These are phyloP conservation scores for Endoconidiophora polonica DNA, from an alignment of 2,329 filamentous ascomycete genomes.

Conservation along the genomic window DNA sequence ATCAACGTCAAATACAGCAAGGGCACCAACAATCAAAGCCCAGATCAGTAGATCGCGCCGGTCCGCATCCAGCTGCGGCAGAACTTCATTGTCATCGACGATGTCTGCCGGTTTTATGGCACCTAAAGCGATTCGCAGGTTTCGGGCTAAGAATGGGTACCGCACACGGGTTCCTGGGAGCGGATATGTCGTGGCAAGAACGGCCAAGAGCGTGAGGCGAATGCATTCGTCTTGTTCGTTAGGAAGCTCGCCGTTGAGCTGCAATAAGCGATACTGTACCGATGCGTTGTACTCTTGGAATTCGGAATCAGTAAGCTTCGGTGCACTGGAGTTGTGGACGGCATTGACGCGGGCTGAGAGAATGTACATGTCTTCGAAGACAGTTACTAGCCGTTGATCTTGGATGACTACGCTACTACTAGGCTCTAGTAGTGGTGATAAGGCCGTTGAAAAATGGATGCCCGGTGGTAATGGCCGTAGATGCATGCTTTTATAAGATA, in stretches of 20 bases:
- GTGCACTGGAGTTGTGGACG: constrained; percentile 4
- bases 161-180: constrained; percentile 10
- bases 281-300: constrained; percentile 9
- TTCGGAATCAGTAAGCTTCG: constrained; percentile 11
- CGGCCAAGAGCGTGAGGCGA: constrained; percentile 7
- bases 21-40: constrained; percentile 7
- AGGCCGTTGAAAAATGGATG: background rate
- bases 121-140: constrained; percentile 6
- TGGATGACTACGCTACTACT: constrained; percentile 2
- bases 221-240: constrained; percentile 10
- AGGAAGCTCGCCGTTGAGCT: constrained; percentile 6
- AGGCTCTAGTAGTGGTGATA: constrained; percentile 2
- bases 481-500: constrained; percentile 9
- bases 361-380: constrained; percentile 12
- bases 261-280: constrained; percentile 10
- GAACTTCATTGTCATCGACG: background rate
- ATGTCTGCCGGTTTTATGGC: constrained; percentile 6
- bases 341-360: constrained; percentile 8
- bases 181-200: constrained; percentile 12
- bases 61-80: background rate
- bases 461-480: constrained; percentile 1
- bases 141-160: constrained; percentile 9
- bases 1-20: constrained; percentile 11
- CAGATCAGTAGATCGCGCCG: constrained; percentile 9
- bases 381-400: constrained; percentile 7